Percentiles rank a stretch among this genome's conserved stretches.
Conservation (phyloP, 805 yeast genomes). For the Ogataea salicorniae region DNA sequence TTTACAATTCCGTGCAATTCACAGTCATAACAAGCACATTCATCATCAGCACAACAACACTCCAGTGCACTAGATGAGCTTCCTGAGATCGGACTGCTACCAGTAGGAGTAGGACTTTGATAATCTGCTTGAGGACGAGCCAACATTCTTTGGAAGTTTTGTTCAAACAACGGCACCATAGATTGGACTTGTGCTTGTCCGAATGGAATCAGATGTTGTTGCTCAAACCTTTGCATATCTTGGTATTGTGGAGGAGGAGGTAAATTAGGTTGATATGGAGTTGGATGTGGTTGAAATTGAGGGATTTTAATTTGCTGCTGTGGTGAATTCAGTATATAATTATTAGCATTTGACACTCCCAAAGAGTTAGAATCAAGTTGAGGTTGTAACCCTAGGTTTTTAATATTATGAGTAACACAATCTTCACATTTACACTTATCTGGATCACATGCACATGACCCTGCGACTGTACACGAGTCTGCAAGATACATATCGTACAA, state of each 20-base stretch:
- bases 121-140: background rate
- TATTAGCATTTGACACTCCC: no score
- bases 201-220: slow-evolving; percentile 9
- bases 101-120: background rate
- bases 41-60: slow-evolving; percentile 29
- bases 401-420: slow-evolving; percentile 25
- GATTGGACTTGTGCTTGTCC: slow-evolving; percentile 25
- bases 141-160: slow-evolving; percentile 7
- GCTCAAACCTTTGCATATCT: background rate
- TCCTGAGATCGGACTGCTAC: background rate
- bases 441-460: slow-evolving; percentile 31
- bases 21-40: slow-evolving; percentile 32
- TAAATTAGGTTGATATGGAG: background rate
- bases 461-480: slow-evolving; percentile 31
- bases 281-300: no score
- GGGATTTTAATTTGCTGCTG: no score
- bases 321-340: no score
- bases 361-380: no score
- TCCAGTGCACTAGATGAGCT: slow-evolving; percentile 12
- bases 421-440: slow-evolving; percentile 28
- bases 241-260: slow-evolving; percentile 1
- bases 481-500: slow-evolving; percentile 29
- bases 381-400: no score
- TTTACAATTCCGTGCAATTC: slow-evolving; percentile 29
- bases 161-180: slow-evolving; percentile 9